phyloP scores from a whole-genome alignment of 2,329 filamentous ascomycete genomes.

The Elsinoe necatrix region DNA sequence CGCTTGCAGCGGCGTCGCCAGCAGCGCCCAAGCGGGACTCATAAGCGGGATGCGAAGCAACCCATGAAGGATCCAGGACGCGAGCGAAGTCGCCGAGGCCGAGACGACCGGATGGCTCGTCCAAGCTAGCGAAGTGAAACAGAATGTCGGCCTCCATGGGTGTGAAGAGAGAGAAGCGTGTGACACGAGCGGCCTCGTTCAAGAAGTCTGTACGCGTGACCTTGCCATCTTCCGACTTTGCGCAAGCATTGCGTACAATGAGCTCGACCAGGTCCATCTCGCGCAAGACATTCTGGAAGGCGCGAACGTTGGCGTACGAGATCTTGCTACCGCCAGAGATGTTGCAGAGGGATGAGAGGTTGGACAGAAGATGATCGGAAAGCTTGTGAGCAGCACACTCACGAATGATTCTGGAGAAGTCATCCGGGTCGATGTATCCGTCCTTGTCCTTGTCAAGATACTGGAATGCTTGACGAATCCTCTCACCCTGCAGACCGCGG shows the following conservation, averaged over 20 bases:
- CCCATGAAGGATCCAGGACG: slow-evolving; percentile 87
- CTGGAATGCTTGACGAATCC: slow-evolving; percentile 91
- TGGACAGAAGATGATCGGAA: slow-evolving; percentile 86
- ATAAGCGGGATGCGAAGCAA: slow-evolving; percentile 48
- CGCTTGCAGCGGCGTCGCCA: slow-evolving; percentile 41
- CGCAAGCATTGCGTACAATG: slow-evolving; percentile 78
- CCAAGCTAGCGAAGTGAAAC: slow-evolving; percentile 93
- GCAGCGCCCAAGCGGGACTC: slow-evolving; percentile 38
- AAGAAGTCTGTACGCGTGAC: slow-evolving; percentile 92
- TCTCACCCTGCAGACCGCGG: slow-evolving; percentile 88
- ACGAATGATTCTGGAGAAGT: slow-evolving; percentile 93
- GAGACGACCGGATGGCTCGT: slow-evolving; percentile 79
- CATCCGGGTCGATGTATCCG: slow-evolving; percentile 88
- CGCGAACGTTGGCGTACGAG: slow-evolving; percentile 92
- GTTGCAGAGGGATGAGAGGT: slow-evolving; percentile 89
- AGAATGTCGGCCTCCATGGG: slow-evolving; percentile 98
- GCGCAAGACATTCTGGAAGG: slow-evolving; percentile 95
- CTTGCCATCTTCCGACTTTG: slow-evolving; percentile 77
- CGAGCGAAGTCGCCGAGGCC: slow-evolving; percentile 81
- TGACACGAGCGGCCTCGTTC: slow-evolving; percentile 83
- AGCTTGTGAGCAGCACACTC: slow-evolving; percentile 94
- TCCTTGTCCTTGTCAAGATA: slow-evolving; percentile 83
- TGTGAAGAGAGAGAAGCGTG: slow-evolving; percentile 90
- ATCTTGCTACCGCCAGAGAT: slow-evolving; percentile 87
- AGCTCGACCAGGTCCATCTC: slow-evolving; percentile 97